Base-by-base conservation (phyloP, 495 filamentous ascomycete species). In the Sordaria brevicollis region DNA sequence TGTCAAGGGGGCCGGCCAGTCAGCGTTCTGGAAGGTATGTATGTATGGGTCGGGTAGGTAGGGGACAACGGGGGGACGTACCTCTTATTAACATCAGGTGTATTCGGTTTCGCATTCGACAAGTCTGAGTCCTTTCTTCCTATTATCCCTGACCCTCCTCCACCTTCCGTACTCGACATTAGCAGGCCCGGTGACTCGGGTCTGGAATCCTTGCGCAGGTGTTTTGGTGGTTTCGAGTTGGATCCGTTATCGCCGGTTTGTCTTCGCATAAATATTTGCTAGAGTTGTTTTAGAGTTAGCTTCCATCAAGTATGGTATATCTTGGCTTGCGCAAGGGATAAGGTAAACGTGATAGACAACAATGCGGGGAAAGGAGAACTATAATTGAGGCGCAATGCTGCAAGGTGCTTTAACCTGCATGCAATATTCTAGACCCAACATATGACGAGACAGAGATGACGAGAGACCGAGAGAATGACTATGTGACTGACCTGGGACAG, bases 241-340 rank as follows among this genome's bases (percentile, higher is more conserved):
- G 25, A 62, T 15, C 11, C 25, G 29, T 31, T 11, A 25, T 86
- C 88, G 71, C 91, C 88, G 21, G 90, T 92, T 78, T 92, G 92
- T 66, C 92, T 93, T 74, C 93, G 89, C 76, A 91, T 87, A 68
- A 94, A 86, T 67, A 97, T 97, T 77, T 96, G 81, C 82, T 85
- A 71, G 15, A 21, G 13, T 2, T 10, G 19, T 19, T 33, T 69
- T 43, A 70, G 35, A 13, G 31, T 70, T 4, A 68, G 25, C 4
- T 41, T 33, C 34, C 65, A 49, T n/a, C 43, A 33, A 33, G 21
- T n/a, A 11, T 17, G n/a, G 57, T 6, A 35, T 54, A 25, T 67
- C 66, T 67, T 57, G 69, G 35, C 2, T 7, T 31, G 31, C 13
- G 7, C 6, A 31, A 10, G 35, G 5, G 21, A 2, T 4, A 33